phyloP scores from a whole-genome alignment of 345 rosid genomes.

The Durio zibethinus region DNA sequence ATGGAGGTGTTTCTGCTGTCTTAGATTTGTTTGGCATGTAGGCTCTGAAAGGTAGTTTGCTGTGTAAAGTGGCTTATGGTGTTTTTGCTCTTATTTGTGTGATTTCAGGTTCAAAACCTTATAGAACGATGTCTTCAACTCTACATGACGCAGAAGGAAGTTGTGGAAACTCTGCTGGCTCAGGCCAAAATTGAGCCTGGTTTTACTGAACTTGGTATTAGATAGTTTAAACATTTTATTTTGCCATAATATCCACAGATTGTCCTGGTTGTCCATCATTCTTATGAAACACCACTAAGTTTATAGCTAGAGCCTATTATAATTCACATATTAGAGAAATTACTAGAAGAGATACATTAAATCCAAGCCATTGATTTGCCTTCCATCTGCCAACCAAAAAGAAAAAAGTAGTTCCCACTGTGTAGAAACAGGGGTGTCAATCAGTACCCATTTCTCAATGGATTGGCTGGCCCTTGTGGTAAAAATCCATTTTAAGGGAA shows the following conservation, averaged over 20 bases:
- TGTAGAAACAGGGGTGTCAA: background rate
- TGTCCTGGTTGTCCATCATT: background rate
- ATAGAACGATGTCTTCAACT: conserved; percentile 93
- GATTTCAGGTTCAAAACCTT: conserved; percentile 84
- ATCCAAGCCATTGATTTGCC: background rate
- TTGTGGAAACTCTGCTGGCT: conserved; percentile 73
- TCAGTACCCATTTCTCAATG: background rate
- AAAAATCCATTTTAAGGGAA: background rate
- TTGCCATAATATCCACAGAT: background rate
- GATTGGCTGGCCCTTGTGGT: background rate
- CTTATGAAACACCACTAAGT: background rate
- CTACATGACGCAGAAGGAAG: conserved; percentile 94
- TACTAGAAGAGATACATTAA: background rate
- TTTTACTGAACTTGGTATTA: conserved; percentile 85
- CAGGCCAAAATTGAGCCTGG: conserved; percentile 97
- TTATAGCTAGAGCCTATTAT: background rate
- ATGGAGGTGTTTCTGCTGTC: background rate
- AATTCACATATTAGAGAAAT: background rate
- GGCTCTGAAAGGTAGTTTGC: background rate
- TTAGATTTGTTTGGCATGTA: conserved; percentile 5
- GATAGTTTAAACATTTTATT: background rate
- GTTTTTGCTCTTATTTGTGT: background rate
- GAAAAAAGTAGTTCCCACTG: background rate
- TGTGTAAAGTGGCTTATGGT: background rate
- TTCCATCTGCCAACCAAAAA: background rate